Conservation (phyloP, 768 basidiomycete species). For the Rubroboletus satanas region DNA sequence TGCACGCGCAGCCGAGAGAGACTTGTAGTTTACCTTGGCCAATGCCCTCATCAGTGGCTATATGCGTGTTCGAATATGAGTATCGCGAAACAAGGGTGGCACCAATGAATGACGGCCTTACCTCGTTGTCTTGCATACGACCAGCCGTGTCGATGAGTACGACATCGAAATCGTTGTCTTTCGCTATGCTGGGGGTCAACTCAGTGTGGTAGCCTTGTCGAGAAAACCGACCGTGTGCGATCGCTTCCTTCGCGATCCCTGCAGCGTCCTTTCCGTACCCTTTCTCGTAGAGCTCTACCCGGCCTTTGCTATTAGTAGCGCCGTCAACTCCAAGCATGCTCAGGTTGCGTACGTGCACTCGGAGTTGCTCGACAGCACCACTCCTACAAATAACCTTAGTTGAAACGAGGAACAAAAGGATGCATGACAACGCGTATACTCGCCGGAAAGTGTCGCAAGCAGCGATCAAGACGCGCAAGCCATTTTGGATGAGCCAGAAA, state of each 20-base stretch:
- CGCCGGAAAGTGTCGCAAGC: constrained; percentile 97
- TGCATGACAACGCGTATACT: constrained; percentile 13
- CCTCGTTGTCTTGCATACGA: constrained; percentile 99
- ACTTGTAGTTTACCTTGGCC: constrained; percentile 64
- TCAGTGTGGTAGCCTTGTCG: background rate
- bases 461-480: constrained; percentile 88
- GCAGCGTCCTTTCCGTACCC: constrained; percentile 99
- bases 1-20: background rate
- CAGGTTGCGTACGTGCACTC: constrained; percentile 94
- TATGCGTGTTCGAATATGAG: constrained; percentile 6
- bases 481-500: constrained; percentile 98
- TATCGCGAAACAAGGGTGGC: background rate
- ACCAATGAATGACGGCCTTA: constrained; percentile 28
- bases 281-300: constrained; percentile 90
- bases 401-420: background rate
- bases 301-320: constrained; percentile 61
- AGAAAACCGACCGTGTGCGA: constrained; percentile 66
- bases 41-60: constrained; percentile 96
- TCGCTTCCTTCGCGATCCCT: constrained; percentile 94
- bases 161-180: constrained; percentile 90
- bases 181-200: constrained; percentile 45
- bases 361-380: constrained; percentile 95
- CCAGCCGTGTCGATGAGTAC: constrained; percentile 98
- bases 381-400: constrained; percentile 46
- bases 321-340: constrained; percentile 76